Base-by-base conservation (phyloP, 2,329 filamentous ascomycete species). In the Neophaeococcomyces aloes region DNA sequence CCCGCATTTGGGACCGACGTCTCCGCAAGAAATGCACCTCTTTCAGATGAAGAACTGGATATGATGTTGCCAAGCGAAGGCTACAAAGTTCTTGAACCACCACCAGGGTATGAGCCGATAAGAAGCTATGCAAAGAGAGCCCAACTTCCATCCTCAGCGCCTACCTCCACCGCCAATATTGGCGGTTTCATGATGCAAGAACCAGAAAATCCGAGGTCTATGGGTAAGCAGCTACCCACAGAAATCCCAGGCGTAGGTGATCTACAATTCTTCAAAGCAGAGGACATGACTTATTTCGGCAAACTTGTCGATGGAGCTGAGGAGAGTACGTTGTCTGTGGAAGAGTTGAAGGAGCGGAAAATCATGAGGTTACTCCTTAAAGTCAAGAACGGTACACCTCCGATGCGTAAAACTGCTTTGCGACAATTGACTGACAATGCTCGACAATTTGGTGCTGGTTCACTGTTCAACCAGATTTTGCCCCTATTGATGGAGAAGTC, bases 201-300 rank as follows among this genome's bases (percentile, higher is more conserved):
- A 54, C 85, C 87, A 7, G 87, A 93, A 54, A 87, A 84, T 59
- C 79, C 80, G 47, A 78, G 86, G 51, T 71, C 84, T 38, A 78
- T 89, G 59, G 86, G 87, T 53, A 94, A 93, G 66, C 86, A 93
- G 54, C 78, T 96, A 57, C 86, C 89, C 7, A 94, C 86, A 3
- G 89, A 96, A 59, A 95, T 98, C 29, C 88, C 91, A 3, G 91
- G 91, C 30, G 87, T 98, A 38, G 88, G 88, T 30, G 91, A 98
- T 61, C 68, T 98, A 40, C 88, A 95, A 54, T 98, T 96, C 62
- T 94, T 98, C 75, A 98, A 98, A 67, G 79, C 87, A 1, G 91
- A 98, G 63, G 91, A 98, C 64, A 95, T 96, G 87, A 81, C 86
- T 30, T 98, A 98, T 66, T 98, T 98, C 58, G 88, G 89, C 47